Base-by-base conservation (phyloP, 768 basidiomycete species). In the Suillus hirtellus region DNA sequence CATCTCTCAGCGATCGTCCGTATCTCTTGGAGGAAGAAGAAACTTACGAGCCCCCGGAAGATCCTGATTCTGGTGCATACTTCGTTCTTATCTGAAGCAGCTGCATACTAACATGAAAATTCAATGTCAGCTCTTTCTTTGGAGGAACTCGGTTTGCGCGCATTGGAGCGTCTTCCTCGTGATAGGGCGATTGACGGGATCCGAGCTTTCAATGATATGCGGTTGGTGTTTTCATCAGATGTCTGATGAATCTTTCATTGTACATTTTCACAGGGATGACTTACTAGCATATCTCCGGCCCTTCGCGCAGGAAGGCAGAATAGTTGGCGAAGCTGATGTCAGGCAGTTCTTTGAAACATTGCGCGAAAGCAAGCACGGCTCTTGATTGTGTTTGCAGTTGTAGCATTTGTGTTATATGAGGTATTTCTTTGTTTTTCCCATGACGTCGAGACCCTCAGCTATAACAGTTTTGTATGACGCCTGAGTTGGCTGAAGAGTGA, bases 171-270 rank as follows among this genome's bases (percentile, higher is more conserved):
- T 59, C 71, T 94, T 35, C 93, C 93, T 42, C 87, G 93, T 62
- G 93, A 93, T 56, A 85, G 82, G 61, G 91, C 92, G 6, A 84
- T 95, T 61, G 89, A 95, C 68, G 90, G 93, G 1, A 93, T 94
- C 27, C 84, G 86, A 62, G 93, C 91, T 5, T 94, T 91, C 76
- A 93, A 93, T 67, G 79, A 83, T 62, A 89, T 95, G 90, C 82
- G 90, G 92, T 93, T 66, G 59, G 84, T 75, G 24, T 21, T 11
- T 12, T 8, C 11, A 52, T 59, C 43, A 38, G 24, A 24, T 61
- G 35, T 44, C 50, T 42, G 56, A 34, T 66, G 44, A 14, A 12
- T 12, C 62, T 24, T 43, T 27, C 10, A 58, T 58, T 17, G 11
- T 4, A 11, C 9, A 55, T 58, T 53, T 19, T 65, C 56, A 58